phyloP scores from a whole-genome alignment of 2,329 filamentous ascomycete genomes.

The Fusarium verticillioides region DNA sequence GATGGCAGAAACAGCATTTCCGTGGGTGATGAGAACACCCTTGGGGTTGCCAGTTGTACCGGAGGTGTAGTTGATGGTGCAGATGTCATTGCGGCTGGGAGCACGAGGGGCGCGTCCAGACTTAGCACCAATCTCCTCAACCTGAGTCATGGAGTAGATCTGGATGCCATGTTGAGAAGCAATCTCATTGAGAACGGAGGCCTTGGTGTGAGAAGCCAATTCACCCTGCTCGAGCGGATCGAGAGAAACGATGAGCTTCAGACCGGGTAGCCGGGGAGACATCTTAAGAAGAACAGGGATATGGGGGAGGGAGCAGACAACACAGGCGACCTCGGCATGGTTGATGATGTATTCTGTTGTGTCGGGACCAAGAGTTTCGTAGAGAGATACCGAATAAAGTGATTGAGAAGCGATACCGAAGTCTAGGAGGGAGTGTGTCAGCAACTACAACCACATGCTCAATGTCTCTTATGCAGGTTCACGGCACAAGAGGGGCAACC shows the following conservation, averaged over 20 bases:
- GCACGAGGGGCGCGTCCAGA: conserved; percentile 77
- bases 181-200: conserved; percentile 78
- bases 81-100: conserved; percentile 77
- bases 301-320: conserved; percentile 83
- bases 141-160: conserved; percentile 81
- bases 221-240: conserved; percentile 87
- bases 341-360: conserved; percentile 96
- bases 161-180: conserved; percentile 79
- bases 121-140: conserved; percentile 82
- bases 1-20: conserved; percentile 80
- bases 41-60: conserved; percentile 87
- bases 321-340: conserved; percentile 79
- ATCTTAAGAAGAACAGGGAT: conserved; percentile 85
- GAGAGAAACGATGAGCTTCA: conserved; percentile 90
- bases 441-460: conserved; percentile 2
- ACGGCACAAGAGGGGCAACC: conserved; percentile 25
- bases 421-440: conserved; percentile 62
- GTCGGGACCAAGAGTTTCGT: conserved; percentile 93
- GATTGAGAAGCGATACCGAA: conserved; percentile 87
- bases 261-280: conserved; percentile 75
- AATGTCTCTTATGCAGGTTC: conserved; percentile 5
- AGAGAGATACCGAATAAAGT: conserved; percentile 91
- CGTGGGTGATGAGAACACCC: conserved; percentile 85
- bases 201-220: conserved; percentile 80
- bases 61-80: conserved; percentile 93